Percentiles rank a stretch among this genome's conserved stretches.
phyloP scores from a whole-genome alignment of 805 yeast species.

The Metschnikowia baotianmanensis region DNA sequence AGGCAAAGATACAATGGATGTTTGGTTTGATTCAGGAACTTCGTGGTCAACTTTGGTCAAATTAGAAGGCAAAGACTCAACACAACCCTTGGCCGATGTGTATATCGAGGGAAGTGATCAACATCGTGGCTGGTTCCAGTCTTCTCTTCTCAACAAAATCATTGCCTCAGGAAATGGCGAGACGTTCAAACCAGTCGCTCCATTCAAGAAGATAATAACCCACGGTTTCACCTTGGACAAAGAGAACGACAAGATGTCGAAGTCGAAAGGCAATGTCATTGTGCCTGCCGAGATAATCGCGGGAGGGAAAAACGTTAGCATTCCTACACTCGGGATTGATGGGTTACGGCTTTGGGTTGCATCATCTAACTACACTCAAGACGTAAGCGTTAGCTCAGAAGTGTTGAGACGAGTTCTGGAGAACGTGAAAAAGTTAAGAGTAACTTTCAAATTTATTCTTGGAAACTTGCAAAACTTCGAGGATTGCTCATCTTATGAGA shows the following conservation, averaged over 20 bases:
- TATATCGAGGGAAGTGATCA: slow-evolving; percentile 97
- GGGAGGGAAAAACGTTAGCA: slow-evolving; percentile 47
- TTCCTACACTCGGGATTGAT: slow-evolving; percentile 78
- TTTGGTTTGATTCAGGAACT: slow-evolving; percentile 98
- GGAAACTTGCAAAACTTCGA: slow-evolving; percentile 64
- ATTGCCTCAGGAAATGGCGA: slow-evolving; percentile 46
- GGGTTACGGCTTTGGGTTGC: slow-evolving; percentile 92
- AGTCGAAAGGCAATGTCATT: slow-evolving; percentile 82
- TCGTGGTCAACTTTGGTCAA: slow-evolving; percentile 70
- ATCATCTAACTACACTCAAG: slow-evolving; percentile 80
- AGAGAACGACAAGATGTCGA: slow-evolving; percentile 88
- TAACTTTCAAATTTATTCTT: slow-evolving; percentile 74
- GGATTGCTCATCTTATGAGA: slow-evolving; percentile 35
- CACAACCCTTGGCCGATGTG: slow-evolving; percentile 56
- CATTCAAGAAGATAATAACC: slow-evolving; percentile 75
- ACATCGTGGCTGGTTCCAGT: slow-evolving; percentile 99
- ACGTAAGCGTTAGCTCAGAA: slow-evolving; percentile 70
- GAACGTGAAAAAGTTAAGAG: slow-evolving; percentile 73
- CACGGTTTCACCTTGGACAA: slow-evolving; percentile 94
- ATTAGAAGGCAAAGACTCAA: slow-evolving; percentile 31
- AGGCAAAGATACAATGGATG: slow-evolving; percentile 94
- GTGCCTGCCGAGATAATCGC: slow-evolving; percentile 64
- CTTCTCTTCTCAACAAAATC: slow-evolving; percentile 78
- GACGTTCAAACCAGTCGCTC: slow-evolving; percentile 41
- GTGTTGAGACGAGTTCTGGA: slow-evolving; percentile 76